Evolutionary conservation across 2,329 filamentous ascomycete genomes (phyloP).

Genomic region (Fusarium tupiense): DNA sequence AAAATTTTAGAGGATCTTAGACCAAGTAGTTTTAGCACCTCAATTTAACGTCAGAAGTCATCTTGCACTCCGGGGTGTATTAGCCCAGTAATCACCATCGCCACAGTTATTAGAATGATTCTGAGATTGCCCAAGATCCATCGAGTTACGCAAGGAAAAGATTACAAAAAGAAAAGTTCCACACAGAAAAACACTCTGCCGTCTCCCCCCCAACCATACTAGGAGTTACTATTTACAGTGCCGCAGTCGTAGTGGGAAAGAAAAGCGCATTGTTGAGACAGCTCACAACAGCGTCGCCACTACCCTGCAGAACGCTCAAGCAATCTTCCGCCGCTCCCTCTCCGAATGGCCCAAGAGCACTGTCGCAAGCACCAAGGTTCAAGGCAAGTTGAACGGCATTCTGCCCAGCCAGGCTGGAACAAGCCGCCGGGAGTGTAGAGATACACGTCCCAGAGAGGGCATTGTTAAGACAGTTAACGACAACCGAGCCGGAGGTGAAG

Average conservation of each 20-base stretch:
- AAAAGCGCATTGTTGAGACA: background rate
- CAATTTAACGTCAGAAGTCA: no score
- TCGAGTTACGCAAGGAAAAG: background rate
- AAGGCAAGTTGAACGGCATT: background rate
- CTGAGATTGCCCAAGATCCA: background rate
- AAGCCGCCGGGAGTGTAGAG: background rate
- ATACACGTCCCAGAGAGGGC: background rate
- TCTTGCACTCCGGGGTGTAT: no score
- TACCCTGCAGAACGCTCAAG: background rate
- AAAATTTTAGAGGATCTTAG: no score
- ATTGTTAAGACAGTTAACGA: background rate
- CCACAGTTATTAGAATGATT: background rate
- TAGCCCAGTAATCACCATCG: background rate
- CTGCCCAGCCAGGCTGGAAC: background rate
- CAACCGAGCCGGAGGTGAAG: background rate
- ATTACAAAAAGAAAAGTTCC: background rate
- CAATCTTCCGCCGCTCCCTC: accelerated
- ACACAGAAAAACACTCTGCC: no score
- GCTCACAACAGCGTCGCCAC: background rate
- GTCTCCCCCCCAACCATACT: background rate
- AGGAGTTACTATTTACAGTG: background rate
- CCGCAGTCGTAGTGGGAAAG: background rate
- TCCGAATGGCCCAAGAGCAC: background rate
- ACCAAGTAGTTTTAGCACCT: no score
- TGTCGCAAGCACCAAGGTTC: background rate